Evolutionary conservation across 805 yeast species (phyloP), one percentile per base, ranked within the genome.

Genomic region (Wickerhamiella domercqiae): DNA sequence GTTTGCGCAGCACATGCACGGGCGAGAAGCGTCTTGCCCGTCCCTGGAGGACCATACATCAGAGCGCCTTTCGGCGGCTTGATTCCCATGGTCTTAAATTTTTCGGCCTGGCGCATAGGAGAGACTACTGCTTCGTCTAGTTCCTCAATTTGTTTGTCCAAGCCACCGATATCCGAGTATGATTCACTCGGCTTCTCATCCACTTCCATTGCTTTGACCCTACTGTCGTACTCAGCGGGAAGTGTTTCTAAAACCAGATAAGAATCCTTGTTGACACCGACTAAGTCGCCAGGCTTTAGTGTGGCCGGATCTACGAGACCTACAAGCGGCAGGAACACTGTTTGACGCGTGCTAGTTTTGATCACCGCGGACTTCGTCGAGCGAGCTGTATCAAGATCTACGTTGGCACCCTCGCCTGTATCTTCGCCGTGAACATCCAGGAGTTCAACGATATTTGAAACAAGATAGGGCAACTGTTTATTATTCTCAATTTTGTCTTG

Each of bases 1-100:
- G 97, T 82, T 60, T 90, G 97, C 38, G 96, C 95, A 18, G 99
- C 99, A 64, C 96, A 93, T 1, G 98, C 98, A 57, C 95, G 76
- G 7, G 99, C 99, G 48, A 90, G 68, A 43, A 90, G 66, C 2
- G 98, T 90, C 62, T 90, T 90, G 59, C 99, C 99, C 1, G 98
- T 90, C 59, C 99, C 99, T 38, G 99, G 99, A 6, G 99, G 97
- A 26, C 99, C 99, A 57, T 90, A 90, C 86, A 90, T 83, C 38
- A 90, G 67, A 3, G 95, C 97, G 58, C 98, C 98, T 59, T 90
- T 90, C 41, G 98, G 98, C 13, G 98, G 93, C 57, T 81, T 87
- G 55, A 90, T 86, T 39, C 99, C 99, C 61, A 90, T 67, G 41
- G 74, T 75, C 55, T 81, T 81, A 65, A 90, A 87, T 62, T 90